Base-by-base conservation (phyloP, 305 asterid genomes). In the Striga hermonthica region DNA sequence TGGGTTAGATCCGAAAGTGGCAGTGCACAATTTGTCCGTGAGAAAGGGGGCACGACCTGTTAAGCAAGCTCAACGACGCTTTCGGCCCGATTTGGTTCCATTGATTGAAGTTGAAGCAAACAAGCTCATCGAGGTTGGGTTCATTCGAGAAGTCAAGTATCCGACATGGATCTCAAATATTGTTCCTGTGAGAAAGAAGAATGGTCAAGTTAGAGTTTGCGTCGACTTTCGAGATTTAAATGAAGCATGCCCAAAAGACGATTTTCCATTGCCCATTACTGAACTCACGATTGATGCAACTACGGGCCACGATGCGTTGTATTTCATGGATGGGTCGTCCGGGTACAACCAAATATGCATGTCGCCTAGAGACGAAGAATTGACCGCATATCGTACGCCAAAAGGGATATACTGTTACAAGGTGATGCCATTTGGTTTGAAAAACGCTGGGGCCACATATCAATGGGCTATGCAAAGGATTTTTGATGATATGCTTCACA, bases 401-500 rank as follows among this genome's bases (percentile, higher is more conserved):
- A 62, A 62, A 47, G 40, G 28, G 6, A 41, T 64, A 7, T 64
- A 48, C 9, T 64, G 13, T n/a, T 48, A 47, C 3, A 64, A 45
- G 5, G 66, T 61, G 1, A 41, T 61, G 54, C 3, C 49, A 16
- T 61, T 61, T 9, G 66, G 54, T 0, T 12, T 64, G 4, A 47
- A 44, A 6, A 64, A 64, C 34, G 57, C 38, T 9, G 6, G 66
- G 0, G 5, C 12, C 35, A 61, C 39, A 14, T 61, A 61, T n/a
- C 54, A 61, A 31, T 5, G 47, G 7, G 58, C 35, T 2, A 64
- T 64, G 68, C 34, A 64, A 5, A 64, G 13, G 6, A 64, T 64
- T 50, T 64, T 64, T 12, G 68, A 64, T 11, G 36, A 44, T 6
- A 53, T 53, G 62, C 70, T 55, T 3, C 63, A 40, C 7, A 66